phyloP scores from a whole-genome alignment of 2,329 filamentous ascomycete genomes.

The Fusarium sacchari region DNA sequence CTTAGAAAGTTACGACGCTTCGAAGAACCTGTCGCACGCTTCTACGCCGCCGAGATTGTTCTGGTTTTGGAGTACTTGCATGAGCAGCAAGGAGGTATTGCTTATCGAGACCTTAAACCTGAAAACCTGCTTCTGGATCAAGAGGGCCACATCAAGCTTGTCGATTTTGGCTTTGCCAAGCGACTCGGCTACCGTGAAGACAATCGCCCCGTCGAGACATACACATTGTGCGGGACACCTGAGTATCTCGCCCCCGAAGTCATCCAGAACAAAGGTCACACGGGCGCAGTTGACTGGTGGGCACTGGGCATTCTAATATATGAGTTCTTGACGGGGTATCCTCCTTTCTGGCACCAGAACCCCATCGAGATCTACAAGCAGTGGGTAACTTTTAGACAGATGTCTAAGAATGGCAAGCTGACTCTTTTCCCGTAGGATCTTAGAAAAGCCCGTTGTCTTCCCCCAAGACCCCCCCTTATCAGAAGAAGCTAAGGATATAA shows the following conservation, averaged over 20 bases:
- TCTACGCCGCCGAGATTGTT: slow-evolving; percentile 87
- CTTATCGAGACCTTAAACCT: slow-evolving; percentile 84
- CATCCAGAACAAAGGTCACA: slow-evolving; percentile 82
- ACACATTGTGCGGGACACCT: slow-evolving; percentile 84
- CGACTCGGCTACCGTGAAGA: slow-evolving; percentile 67
- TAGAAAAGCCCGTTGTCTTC: slow-evolving; percentile 80
- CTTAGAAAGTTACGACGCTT: slow-evolving; percentile 81
- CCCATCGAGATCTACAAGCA: slow-evolving; percentile 89
- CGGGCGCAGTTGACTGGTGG: slow-evolving; percentile 87
- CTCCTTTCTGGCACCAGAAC: slow-evolving; percentile 88
- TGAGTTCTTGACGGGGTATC: slow-evolving; percentile 86
- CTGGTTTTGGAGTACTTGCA: slow-evolving; percentile 84
- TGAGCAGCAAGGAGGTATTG: slow-evolving; percentile 79
- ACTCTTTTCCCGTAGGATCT: slow-evolving; percentile 65
- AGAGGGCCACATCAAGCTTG: slow-evolving; percentile 82
- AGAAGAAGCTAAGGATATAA: slow-evolving; percentile 76
- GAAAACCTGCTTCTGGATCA: slow-evolving; percentile 84
- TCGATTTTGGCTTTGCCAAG: slow-evolving; percentile 89
- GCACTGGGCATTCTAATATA: slow-evolving; percentile 85
- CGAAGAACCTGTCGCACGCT: slow-evolving; percentile 79
- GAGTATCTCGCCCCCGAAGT: slow-evolving; percentile 88
- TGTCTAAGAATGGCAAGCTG: neutral
- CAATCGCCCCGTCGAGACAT: slow-evolving; percentile 71
- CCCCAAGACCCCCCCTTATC: slow-evolving; percentile 74
- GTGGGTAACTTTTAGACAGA: slow-evolving; percentile 52